phyloP scores from a whole-genome alignment of 2,329 filamentous ascomycete genomes.

The Fusarium napiforme region DNA sequence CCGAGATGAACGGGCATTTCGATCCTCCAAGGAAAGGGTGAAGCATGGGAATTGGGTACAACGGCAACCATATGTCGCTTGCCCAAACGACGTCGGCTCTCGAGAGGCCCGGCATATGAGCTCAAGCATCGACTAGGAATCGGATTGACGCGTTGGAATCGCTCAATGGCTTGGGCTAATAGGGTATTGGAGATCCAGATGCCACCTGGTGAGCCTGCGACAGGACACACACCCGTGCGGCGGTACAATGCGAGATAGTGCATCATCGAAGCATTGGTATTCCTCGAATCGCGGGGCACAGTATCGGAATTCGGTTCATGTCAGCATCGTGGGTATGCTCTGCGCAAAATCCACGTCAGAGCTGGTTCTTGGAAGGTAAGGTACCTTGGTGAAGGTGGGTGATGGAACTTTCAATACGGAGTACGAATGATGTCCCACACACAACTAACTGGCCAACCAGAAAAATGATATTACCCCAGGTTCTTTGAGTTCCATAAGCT shows the following conservation, averaged over 20 bases:
- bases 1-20: conserved; percentile 57
- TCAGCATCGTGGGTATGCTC: conserved; percentile 17
- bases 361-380: background rate
- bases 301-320: conserved; percentile 10
- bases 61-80: conserved; percentile 66
- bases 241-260: conserved; percentile 39
- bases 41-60: conserved; percentile 52
- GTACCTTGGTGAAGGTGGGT: background rate
- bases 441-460: conserved; percentile 23
- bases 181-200: conserved; percentile 50
- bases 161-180: conserved; percentile 49
- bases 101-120: conserved; percentile 64
- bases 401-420: conserved; percentile 10
- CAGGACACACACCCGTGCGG: conserved; percentile 36
- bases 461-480: conserved; percentile 22
- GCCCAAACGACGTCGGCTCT: conserved; percentile 63
- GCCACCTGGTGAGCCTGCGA: conserved; percentile 35
- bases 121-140: conserved; percentile 47
- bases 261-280: conserved; percentile 48
- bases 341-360: background rate
- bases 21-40: conserved; percentile 59
- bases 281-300: background rate
- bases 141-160: conserved; percentile 40
- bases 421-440: conserved; percentile 1
- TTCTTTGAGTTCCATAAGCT: background rate